A percentile compares a stretch with the other conserved stretches of the same genome.
phyloP scores from a whole-genome alignment of 345 rosid species.

The Gossypium bickii region DNA sequence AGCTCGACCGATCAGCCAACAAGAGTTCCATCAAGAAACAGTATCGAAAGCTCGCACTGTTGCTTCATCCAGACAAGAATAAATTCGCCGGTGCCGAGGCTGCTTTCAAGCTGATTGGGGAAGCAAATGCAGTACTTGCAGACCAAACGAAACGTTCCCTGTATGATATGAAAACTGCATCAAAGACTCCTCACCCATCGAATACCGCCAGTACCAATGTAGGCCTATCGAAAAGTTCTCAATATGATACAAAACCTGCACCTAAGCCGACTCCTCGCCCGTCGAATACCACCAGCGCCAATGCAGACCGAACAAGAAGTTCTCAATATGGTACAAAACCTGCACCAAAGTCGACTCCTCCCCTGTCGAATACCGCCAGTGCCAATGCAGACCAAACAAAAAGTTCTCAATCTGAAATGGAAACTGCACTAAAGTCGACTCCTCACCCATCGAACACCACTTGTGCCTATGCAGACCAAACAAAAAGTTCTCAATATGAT shows the following conservation, averaged over 20 bases:
- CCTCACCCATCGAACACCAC: too few species aligned
- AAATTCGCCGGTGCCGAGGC: constrained; percentile 80
- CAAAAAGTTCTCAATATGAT: background rate
- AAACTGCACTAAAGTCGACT: too few species aligned
- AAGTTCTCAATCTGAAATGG: too few species aligned
- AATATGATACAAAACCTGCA: too few species aligned
- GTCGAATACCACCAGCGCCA: too few species aligned
- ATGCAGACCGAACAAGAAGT: too few species aligned
- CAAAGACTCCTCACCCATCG: background rate
- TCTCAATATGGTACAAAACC: background rate
- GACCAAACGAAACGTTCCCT: background rate
- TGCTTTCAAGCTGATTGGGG: constrained; percentile 83
- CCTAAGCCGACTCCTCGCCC: too few species aligned
- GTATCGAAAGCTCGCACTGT: constrained; percentile 66
- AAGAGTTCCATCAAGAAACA: constrained; percentile 69
- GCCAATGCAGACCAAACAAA: background rate
- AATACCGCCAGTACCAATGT: background rate
- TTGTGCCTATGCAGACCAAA: too few species aligned
- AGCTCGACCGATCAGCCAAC: constrained; percentile 45
- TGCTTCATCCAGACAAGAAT: constrained; percentile 92
- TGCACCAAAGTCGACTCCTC: background rate
- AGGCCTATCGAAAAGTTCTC: too few species aligned
- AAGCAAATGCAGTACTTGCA: constrained; percentile 55
- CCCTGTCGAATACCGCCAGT: background rate
- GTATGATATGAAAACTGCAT: background rate